Evolutionary conservation across 2,329 filamentous ascomycete genomes (phyloP).

Genomic region (Chalara sp.): DNA sequence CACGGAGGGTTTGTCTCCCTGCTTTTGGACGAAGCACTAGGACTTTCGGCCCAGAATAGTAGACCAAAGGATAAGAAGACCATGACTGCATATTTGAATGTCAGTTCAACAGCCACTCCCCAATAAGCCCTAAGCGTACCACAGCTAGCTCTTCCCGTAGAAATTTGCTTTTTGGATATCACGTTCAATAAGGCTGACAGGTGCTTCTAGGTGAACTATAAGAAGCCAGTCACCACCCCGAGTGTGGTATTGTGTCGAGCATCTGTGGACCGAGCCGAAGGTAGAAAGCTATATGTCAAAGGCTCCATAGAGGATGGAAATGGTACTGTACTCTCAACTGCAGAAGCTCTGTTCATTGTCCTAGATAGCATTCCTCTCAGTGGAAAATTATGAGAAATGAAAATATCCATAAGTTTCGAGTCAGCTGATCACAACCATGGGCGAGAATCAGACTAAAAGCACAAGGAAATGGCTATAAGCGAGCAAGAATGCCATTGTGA

Average conservation of each 20-base stretch:
- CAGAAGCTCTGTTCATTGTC: conserved; percentile 41
- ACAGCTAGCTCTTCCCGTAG: no score
- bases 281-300: conserved; percentile 45
- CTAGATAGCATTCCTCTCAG: conserved; percentile 7
- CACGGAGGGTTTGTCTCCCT: conserved; percentile 54
- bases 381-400: conserved; percentile 9
- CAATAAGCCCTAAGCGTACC: no score
- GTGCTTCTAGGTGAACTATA: conserved; percentile 34
- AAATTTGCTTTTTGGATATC: no score
- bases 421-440: no score
- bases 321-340: conserved; percentile 41
- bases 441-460: no score
- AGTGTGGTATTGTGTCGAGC: conserved; percentile 40
- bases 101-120: not conserved
- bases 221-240: conserved; percentile 44
- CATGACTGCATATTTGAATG: conserved; percentile 47
- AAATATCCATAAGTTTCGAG: no score
- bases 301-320: conserved; percentile 42
- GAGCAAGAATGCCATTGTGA: no score
- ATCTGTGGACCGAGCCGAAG: conserved; percentile 34
- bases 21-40: conserved; percentile 50
- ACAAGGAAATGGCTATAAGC: no score
- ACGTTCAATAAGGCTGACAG: not conserved
- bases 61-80: conserved; percentile 13
- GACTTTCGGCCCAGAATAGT: conserved; percentile 7